Base-by-base conservation (phyloP, 75 land plant species). In the Pinus albicaulis region DNA sequence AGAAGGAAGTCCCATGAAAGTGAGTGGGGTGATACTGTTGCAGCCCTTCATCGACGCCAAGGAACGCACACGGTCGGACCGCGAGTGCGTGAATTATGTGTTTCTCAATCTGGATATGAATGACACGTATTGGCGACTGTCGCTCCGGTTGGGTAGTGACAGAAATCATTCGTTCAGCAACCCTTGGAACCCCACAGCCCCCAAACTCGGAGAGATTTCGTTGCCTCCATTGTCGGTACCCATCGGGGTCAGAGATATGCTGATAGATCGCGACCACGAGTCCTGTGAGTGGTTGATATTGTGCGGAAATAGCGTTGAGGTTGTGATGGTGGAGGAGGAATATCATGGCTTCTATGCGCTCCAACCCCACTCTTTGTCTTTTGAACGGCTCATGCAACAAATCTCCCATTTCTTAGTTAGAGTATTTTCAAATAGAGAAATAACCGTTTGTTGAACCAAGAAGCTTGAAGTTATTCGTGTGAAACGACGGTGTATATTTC, bases 41-140 rank as follows among this genome's bases (percentile, higher is more conserved):
- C 87, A 88, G 55, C 93, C 91, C 4, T 86, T 81, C 55, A 89
- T 91, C 56, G 89, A 89, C 13, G 81, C 83, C 66, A 82, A 90
- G 76, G 24, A 72, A 31, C 64, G 64, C 28, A 61, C 23, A 22
- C 75, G 82, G 72, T 76, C 84, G n/a, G 73, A 79, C 41, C 10
- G 57, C 13, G 82, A 83, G 64, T 48, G 36, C 74, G 78, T 7
- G 14, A 76, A 24, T 8, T 68, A 73, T 17, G 75, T 77, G n/a
- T 72, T 74, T 22, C 71, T 65, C 16, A 73, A 62, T 10, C 74
- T 86, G n/a, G n/a, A n/a, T n/a, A n/a, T n/a, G n/a, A n/a, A n/a
- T n/a, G n/a, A n/a, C n/a, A n/a, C n/a, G 80, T 86, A 81, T 68
- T 91, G 93, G 93, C 26, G 77, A 44, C 73, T 85, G 20, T 86